Evolutionary conservation across 192 early-diverging fungal genomes (phyloP).

Genomic region (Mortierella claussenii): DNA sequence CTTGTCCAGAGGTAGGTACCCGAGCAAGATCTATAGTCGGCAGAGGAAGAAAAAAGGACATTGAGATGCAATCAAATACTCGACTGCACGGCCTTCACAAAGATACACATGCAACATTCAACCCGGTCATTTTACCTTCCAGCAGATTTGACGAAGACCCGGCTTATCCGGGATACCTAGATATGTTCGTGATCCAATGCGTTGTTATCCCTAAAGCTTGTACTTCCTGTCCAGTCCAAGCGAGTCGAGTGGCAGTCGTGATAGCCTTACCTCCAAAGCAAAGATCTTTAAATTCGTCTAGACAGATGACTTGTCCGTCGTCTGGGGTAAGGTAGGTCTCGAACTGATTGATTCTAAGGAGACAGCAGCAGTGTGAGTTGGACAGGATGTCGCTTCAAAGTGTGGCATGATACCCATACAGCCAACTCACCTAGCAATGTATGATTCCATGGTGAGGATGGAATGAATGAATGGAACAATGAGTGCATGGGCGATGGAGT

Average conservation of each 20-base stretch:
- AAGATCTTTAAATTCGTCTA: slow-evolving; percentile 28
- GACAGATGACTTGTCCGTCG: slow-evolving; percentile 16
- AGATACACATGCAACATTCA: background rate
- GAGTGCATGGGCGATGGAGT: background rate
- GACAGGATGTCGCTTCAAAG: background rate
- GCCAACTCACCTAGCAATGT: slow-evolving; percentile 42
- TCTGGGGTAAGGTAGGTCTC: slow-evolving; percentile 20
- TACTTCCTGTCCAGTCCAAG: too few species aligned
- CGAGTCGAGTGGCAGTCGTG: too few species aligned
- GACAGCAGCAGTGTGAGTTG: background rate
- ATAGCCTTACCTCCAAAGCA: slow-evolving; percentile 45
- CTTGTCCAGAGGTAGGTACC: slow-evolving; percentile 75
- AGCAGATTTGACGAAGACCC: slow-evolving; percentile 66
- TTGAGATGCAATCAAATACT: background rate
- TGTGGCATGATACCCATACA: background rate
- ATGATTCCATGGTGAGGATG: slow-evolving; percentile 31
- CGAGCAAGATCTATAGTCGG: slow-evolving; percentile 58
- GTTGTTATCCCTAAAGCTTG: background rate
- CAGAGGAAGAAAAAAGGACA: background rate
- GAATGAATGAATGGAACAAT: slow-evolving; percentile 5
- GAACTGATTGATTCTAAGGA: slow-evolving; percentile 32
- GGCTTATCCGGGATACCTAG: slow-evolving; percentile 79
- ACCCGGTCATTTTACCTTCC: slow-evolving; percentile 63
- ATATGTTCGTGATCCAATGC: background rate
- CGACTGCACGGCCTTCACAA: background rate